Evolutionary conservation across 2,329 filamentous ascomycete genomes (phyloP), one percentile per base, ranked within the genome.

Genomic region (Dichotomopilus funicola): DNA sequence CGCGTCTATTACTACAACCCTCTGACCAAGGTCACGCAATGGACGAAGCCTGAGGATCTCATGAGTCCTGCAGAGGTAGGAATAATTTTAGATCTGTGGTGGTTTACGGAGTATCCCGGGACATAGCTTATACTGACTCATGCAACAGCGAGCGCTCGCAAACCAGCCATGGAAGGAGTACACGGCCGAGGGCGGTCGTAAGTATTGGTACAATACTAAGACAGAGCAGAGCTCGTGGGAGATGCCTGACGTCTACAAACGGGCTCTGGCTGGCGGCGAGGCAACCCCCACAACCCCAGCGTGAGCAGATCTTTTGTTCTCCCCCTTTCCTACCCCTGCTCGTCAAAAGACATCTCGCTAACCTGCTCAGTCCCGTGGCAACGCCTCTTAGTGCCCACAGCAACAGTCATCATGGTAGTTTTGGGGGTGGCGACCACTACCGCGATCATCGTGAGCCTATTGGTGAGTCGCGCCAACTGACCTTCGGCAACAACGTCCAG

Each of bases 121-220:
- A 12, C 10, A 13, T 31, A 4, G 10, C 4, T 13, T 9, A 31
- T 46, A 58, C 56, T 66, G 36, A 65, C 62, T 12, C 13, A 9
- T 55, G 35, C 40, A 57, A 53, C 68, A 91, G 89, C 87, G 87
- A 67, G 89, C 89, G 53, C 79, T 95, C 48, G 80, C 87, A 50
- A 86, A 86, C 64, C 88, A 94, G 64, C 88, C 89, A 61, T 99
- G 91, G 91, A 94, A 92, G 67, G 90, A 96, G 71, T 94, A 95
- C 67, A 90, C 87, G 33, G 86, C 89, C 27, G 85, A 91, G 59
- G 88, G 89, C 61, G 94, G 92, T 47, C 85, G 86, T 65, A 89
- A 92, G 68, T 99, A 99, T 73, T 99, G 91, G 88, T 92, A 91
- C 71, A 94, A 99, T 71, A 88, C 86, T 37, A 87, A 95, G 71